These are phyloP conservation scores for Eucalyptus leucophloia DNA, from an alignment of 345 rosid species.

Conservation along the genomic window DNA sequence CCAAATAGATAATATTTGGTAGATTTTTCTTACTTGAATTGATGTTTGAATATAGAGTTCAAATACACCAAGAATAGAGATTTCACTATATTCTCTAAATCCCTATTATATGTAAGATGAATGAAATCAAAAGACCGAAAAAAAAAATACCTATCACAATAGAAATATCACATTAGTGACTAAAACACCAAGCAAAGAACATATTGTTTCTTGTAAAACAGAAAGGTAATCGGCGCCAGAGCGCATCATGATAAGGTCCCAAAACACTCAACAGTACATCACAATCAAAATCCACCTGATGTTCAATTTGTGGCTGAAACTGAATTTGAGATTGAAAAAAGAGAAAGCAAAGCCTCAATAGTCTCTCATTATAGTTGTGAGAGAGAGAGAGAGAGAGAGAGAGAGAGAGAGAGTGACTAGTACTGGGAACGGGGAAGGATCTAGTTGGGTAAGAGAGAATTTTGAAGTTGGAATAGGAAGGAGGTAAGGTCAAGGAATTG, in stretches of 20 bases:
- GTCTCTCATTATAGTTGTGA: neutral
- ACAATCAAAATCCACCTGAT: neutral
- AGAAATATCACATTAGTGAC: neutral
- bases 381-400: neutral
- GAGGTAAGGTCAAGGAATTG: neutral
- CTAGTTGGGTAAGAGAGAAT: neutral
- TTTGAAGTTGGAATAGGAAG: neutral
- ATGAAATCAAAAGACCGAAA: neutral
- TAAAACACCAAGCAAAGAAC: neutral
- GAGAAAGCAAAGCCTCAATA: neutral
- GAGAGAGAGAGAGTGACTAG: neutral
- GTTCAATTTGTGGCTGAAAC: neutral
- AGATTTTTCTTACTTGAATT: neutral
- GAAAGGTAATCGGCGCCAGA: neutral
- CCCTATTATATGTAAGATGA: neutral
- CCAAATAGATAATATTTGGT: neutral
- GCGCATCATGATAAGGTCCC: neutral
- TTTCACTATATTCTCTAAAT: neutral
- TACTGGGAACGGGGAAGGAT: neutral
- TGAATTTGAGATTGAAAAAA: neutral
- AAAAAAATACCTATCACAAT: neutral
- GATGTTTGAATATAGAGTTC: neutral
- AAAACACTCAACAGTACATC: neutral
- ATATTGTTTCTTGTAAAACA: neutral
- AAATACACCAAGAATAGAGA: neutral